Evolutionary conservation across 225 moss, liverwort and hornwort genomes (phyloP), one percentile per base, ranked within the genome.

Genomic region (Rhytidiadelphus loreus): DNA sequence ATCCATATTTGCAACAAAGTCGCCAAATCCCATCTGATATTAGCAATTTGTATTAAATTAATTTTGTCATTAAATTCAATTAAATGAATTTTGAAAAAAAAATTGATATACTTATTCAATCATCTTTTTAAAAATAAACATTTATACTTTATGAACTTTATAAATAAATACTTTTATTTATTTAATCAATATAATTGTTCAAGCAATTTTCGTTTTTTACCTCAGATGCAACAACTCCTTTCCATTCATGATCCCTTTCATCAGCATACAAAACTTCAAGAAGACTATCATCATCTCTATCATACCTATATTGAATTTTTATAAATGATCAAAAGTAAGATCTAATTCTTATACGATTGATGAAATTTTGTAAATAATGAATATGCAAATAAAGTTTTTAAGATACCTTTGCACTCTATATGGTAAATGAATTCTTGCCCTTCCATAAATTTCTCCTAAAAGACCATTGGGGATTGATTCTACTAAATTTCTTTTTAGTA

Each of bases 281-380:
- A 23, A 98, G 88, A 63, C 95, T 97, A 85, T 97, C 97, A 80
- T 98, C 98, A 68, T 97, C 92, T 50, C 78, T 92, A 82, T 97
- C 98, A 90, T 93, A 95, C 80, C 92, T 94, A 71, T 2, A 72
- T 43, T 30, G 10, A 57, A 21, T 11, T 52, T 16, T 24, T 1
- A 5, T 12, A 14, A 41, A n/a, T 56, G 2, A 25, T 32, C 1
- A 78, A 15, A 41, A 41, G 39, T 32, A 6, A 39, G 9, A 32
- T 56, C 6, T 33, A 28, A 15, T 4, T 14, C 3, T 8, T 30
- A 43, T 8, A 69, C 3, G 44, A 23, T 61, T 26, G 33, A 28
- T 60, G 6, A 64, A 62, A 5, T 48, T 59, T 74, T 61, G 6
- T 35, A 60, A n/a, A 28, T 50, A 12, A 53, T 26, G 21, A 77